A percentile compares a stretch with the other conserved stretches of the same genome.
phyloP scores from a whole-genome alignment of 2,329 filamentous ascomycete genomes.

The Aspergillus pseudotamarii region DNA sequence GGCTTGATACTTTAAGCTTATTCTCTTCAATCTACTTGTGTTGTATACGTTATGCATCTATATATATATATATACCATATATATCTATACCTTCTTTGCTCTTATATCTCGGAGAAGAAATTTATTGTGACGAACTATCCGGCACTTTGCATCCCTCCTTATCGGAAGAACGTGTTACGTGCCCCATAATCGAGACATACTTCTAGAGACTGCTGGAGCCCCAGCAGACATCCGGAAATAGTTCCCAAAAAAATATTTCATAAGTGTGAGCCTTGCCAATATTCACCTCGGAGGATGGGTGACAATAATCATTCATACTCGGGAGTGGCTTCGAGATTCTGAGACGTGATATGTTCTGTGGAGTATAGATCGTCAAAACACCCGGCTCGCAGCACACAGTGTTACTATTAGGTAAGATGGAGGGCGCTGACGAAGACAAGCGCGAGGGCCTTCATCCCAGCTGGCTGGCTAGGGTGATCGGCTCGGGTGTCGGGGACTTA shows the following conservation, averaged over 20 bases:
- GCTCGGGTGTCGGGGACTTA: background rate
- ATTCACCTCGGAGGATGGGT: background rate
- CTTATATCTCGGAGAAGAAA: background rate
- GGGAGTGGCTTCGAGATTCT: no score
- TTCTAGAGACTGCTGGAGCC: background rate
- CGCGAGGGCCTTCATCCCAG: background rate
- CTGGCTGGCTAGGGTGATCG: background rate
- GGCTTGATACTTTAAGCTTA: background rate
- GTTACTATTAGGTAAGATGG: background rate
- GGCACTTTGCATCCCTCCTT: background rate
- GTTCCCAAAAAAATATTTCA: background rate
- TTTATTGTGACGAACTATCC: background rate
- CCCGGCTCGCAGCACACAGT: background rate
- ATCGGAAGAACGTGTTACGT: background rate
- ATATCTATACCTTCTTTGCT: no score
- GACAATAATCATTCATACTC: background rate
- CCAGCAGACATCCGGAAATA: background rate
- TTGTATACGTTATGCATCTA: no score
- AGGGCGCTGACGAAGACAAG: background rate
- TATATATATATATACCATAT: no score
- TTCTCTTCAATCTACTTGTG: background rate
- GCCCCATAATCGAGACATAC: background rate
- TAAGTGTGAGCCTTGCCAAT: background rate
- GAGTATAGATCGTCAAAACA: background rate
- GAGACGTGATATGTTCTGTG: background rate